Evolutionary conservation across 345 rosid species (phyloP), one percentile per base, ranked within the genome.

Genomic region (Dimocarpus longan): DNA sequence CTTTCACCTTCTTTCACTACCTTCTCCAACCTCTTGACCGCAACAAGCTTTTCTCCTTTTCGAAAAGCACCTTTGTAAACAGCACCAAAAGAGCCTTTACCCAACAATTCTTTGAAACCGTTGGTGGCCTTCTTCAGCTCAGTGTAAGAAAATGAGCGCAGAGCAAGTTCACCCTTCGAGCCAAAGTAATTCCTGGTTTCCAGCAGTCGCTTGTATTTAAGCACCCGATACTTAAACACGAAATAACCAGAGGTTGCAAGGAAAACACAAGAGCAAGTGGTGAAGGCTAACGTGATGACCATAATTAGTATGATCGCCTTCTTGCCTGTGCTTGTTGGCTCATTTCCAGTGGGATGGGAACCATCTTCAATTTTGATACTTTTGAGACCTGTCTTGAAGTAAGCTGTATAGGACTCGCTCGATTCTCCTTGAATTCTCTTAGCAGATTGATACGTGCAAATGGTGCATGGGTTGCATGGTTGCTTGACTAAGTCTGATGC

Each of bases 21-120:
- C 54, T 74, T 74, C 77, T 74, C 77, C 59, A 74, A 24, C 37
- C 28, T 43, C 19, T 74, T 74, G 56, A 74, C 77, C 9, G 77
- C 77, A 44, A 74, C 59, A 43, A 44, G 52, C 28, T 73, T 74
- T 74, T 26, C 69, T 10, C 69, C 59, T 43, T 24, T 74, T 42
- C 24, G 18, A 0, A 74, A 24, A 22, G 42, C 15, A 1, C 77
- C 77, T 62, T 62, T 74, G 11, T 74, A 74, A 9, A 74, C 77
- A 0, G 69, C 37, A 5, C 69, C 77, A 22, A 74, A 74, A 44
- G 77, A 62, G 10, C 44, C 70, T 5, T 24, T 74, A 57, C 60
- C 77, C 60, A 74, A 46, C 57, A 22, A 22, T 16, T 63, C 26
- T 63, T 8, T 63, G 60, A 63, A 74, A 10, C 77, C 60, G 1